These are phyloP conservation scores for Fusarium aywerte DNA, from an alignment of 2,329 filamentous ascomycete species.

Conservation along the genomic window DNA sequence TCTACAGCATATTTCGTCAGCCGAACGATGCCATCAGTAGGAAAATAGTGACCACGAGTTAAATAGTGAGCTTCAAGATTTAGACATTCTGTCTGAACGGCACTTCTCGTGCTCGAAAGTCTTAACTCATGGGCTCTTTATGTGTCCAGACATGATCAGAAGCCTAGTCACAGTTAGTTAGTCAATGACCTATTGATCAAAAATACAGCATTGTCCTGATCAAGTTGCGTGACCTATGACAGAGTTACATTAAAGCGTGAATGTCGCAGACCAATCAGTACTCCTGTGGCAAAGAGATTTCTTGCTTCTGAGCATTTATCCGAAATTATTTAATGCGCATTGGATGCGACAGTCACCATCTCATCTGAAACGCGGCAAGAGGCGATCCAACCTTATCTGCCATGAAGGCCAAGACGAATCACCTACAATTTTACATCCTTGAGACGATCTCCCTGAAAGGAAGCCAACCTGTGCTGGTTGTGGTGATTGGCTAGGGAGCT, in stretches of 20 bases:
- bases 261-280: neutral
- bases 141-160: neutral
- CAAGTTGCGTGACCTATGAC: conserved; percentile 10
- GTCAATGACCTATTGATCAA: neutral
- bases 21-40: neutral
- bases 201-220: neutral
- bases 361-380: neutral
- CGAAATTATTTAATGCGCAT: neutral
- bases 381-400: neutral
- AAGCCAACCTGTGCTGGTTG: neutral
- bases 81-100: rapidly evolving
- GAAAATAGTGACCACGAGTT: neutral
- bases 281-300: neutral
- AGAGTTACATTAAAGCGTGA: conserved; percentile 6
- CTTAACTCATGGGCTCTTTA: neutral
- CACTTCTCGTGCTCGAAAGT: neutral
- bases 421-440: neutral
- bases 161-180: neutral
- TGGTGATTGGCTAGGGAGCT: neutral
- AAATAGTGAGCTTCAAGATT: too few species aligned
- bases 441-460: neutral
- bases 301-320: neutral
- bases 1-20: neutral
- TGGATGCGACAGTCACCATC: neutral
- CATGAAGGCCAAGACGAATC: neutral